Evolutionary conservation across 2,329 filamentous ascomycete genomes (phyloP).

Genomic region (Fusarium chuoi): DNA sequence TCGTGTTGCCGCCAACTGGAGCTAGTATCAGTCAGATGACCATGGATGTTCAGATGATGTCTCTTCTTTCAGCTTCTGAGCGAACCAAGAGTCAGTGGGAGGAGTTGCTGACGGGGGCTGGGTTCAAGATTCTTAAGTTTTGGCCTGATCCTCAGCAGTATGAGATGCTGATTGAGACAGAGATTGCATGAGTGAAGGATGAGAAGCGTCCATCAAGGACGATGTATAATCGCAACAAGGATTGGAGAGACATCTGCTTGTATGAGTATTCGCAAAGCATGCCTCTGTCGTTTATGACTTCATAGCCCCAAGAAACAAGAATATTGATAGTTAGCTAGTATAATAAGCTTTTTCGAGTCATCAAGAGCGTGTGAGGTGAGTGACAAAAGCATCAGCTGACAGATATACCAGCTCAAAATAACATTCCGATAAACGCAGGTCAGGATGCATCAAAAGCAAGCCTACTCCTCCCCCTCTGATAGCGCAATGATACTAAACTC

Average conservation of each 20-base stretch:
- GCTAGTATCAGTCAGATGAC: conserved; percentile 38
- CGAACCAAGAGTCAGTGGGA: conserved; percentile 33
- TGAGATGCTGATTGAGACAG: conserved; percentile 36
- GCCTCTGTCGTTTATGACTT: too few species aligned
- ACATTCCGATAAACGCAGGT: too few species aligned
- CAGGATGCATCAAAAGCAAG: neutral
- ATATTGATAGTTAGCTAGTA: accelerated
- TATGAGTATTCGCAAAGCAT: neutral
- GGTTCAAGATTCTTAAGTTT: conserved; percentile 26
- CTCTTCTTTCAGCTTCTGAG: conserved; percentile 40
- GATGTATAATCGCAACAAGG: too few species aligned
- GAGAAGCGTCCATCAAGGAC: too few species aligned
- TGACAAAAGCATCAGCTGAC: too few species aligned
- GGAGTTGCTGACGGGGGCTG: neutral
- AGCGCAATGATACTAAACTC: neutral
- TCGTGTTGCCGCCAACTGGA: conserved; percentile 23
- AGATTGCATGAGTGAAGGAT: neutral
- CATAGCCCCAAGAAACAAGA: neutral
- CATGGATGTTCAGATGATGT: conserved; percentile 46
- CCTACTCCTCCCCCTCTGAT: accelerated
- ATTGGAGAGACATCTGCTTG: neutral
- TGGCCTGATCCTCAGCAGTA: conserved; percentile 41
- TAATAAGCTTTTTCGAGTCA: too few species aligned
- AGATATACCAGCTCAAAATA: too few species aligned
- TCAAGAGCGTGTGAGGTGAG: too few species aligned